Percentiles rank a stretch among this genome's conserved stretches.
Evolutionary conservation across 441 rosid species (phyloP).

Genomic region (Gossypium laxum): DNA sequence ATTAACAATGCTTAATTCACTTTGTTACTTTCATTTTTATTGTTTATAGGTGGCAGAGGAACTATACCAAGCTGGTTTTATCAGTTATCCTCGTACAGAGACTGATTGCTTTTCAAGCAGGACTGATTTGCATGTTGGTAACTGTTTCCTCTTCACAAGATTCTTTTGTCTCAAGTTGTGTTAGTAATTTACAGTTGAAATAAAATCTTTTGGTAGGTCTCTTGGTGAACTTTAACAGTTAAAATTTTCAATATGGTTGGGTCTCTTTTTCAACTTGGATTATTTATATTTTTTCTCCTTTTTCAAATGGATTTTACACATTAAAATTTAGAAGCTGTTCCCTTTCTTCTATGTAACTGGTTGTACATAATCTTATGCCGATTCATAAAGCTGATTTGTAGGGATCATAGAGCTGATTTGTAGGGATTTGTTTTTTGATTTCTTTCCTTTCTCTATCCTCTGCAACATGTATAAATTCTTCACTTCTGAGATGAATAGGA

Average conservation of each 20-base stretch:
- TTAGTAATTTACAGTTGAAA: constrained; percentile 5
- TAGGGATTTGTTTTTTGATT: neutral
- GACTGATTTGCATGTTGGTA: constrained; percentile 84
- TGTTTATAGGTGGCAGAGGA: constrained; percentile 82
- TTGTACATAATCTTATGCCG: neutral
- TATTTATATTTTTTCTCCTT: neutral
- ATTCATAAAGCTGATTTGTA: neutral
- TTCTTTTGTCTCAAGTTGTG: constrained; percentile 10
- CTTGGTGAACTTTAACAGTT: neutral
- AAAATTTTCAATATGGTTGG: neutral
- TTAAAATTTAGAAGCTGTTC: neutral
- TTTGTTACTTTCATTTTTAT: constrained; percentile 8
- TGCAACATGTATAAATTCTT: neutral
- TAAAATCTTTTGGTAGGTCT: neutral
- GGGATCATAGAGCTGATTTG: neutral
- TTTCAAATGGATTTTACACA: neutral
- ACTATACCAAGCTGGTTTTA: constrained; percentile 86
- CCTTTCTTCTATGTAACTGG: neutral
- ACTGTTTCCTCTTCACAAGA: constrained; percentile 17
- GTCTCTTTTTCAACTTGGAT: neutral
- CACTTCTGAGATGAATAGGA: neutral
- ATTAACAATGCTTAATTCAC: constrained; percentile 5
- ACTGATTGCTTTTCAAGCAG: constrained; percentile 74
- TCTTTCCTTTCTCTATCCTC: neutral
- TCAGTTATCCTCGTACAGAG: constrained; percentile 98